A percentile compares a stretch with the other conserved stretches of the same genome.
Evolutionary conservation across 2,329 filamentous ascomycete species (phyloP).

Genomic region (Beauveria brongniartii): DNA sequence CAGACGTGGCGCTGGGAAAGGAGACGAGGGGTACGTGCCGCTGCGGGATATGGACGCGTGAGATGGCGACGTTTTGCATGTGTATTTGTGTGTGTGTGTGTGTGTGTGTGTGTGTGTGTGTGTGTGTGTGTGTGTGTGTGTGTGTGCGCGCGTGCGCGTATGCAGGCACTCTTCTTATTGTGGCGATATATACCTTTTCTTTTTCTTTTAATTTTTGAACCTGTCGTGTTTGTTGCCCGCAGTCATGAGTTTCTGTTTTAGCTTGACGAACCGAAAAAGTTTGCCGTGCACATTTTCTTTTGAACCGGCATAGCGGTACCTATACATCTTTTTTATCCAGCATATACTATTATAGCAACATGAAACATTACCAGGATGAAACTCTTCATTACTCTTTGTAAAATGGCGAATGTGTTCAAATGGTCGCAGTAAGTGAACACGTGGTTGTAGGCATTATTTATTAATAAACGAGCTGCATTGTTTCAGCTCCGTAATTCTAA

Average conservation of each 20-base stretch:
- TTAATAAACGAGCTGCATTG: background rate
- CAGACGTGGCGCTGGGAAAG: constrained; percentile 23
- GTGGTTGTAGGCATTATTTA: background rate
- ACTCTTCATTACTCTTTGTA: background rate
- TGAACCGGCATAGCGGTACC: background rate
- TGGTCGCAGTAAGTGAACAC: background rate
- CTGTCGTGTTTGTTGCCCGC: background rate
- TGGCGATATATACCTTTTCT: background rate
- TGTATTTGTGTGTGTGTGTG: background rate
- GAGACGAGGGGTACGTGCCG: constrained; percentile 52
- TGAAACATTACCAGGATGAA: background rate
- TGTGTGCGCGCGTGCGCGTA: too few relatives aligned
- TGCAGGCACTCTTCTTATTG: background rate
- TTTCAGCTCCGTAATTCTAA: background rate
- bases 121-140: too few relatives aligned
- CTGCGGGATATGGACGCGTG: constrained; percentile 42
- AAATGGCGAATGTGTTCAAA: background rate
- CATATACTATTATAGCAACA: constrained; percentile 4
- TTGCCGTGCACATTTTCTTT: background rate
- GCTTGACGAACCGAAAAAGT: background rate
- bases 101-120: too few relatives aligned
- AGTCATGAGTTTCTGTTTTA: background rate
- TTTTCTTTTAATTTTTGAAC: background rate
- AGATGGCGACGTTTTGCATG: background rate
- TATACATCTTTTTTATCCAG: background rate